A percentile compares a stretch with the other conserved stretches of the same genome.
Evolutionary conservation across 2,329 filamentous ascomycete genomes (phyloP).

Genomic region (Nemania abortiva): DNA sequence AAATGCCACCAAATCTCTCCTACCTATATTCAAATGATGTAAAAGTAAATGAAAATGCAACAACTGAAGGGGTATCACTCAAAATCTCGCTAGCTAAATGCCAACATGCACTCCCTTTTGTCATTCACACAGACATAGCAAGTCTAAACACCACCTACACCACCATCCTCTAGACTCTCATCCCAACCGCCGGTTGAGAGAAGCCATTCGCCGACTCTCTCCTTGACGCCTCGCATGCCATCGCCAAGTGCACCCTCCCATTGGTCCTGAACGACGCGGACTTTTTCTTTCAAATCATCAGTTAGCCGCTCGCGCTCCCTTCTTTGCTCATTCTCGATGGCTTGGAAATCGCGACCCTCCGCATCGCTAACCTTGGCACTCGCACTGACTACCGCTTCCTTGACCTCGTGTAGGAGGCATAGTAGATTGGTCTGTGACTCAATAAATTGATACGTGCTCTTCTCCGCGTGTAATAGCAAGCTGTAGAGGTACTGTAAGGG

Average conservation of each 20-base stretch:
- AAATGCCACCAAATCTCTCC: not conserved
- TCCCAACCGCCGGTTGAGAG: constrained; percentile 89
- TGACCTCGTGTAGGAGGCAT: constrained; percentile 91
- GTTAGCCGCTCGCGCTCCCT: constrained; percentile 79
- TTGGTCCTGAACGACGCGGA: constrained; percentile 88
- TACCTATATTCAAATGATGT: constrained; percentile 10
- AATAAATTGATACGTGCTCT: constrained; percentile 96
- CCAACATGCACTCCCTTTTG: constrained; percentile 10
- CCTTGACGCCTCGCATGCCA: constrained; percentile 78
- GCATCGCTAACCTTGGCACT: constrained; percentile 74
- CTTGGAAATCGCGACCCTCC: constrained; percentile 63
- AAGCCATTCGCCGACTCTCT: constrained; percentile 79
- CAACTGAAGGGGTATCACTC: constrained; percentile 37
- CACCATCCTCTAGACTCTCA: constrained; percentile 74
- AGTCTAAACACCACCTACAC: constrained; percentile 60
- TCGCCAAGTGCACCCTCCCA: constrained; percentile 90
- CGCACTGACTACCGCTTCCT: constrained; percentile 76
- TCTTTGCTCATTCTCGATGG: constrained; percentile 68
- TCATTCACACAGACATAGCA: constrained; percentile 49
- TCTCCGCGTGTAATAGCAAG: constrained; percentile 86
- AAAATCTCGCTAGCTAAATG: constrained; percentile 25
- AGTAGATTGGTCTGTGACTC: constrained; percentile 92
- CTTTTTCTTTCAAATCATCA: constrained; percentile 92
- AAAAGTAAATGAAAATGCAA: constrained; percentile 29
- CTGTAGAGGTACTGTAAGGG: constrained; percentile 93